Evolutionary conservation across 352 stramenopile species (phyloP), one percentile per base, ranked within the genome.

Genomic region (Pythium utonaiense): DNA sequence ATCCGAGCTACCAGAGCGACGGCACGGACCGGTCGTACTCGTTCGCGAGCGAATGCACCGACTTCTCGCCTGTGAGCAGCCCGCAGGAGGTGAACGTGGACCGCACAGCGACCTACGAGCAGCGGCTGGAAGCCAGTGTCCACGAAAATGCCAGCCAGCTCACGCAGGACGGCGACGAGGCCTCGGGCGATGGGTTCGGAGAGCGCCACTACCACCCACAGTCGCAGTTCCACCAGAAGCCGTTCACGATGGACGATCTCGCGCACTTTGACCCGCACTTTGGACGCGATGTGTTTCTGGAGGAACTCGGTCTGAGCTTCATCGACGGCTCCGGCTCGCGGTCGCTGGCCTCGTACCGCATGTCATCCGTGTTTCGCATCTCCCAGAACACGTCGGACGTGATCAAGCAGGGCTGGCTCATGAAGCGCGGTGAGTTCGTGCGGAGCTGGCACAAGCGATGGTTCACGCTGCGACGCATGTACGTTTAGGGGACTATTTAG

Each of bases 391-490:
- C 64, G 19, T 66, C 73, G 1, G 62, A 73, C 41, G 53, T 83
- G 3, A 64, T 87, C 44, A 79, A 80, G 14, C 80, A 95, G 57
- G 85, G 85, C 27, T 93, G 85, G 85, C 71, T 95, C 44, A 69
- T 84, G 40, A 95, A 95, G 66, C 78, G 78, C 12, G 85, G 77
- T 12, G 80, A 87, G 33, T 78, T 93, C 24, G 78, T 95, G 44
- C 83, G 68, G 1, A 92, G 73, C 50, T 95, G 84, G 75, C 76
- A 87, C 45, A 88, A 87, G 53, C 81, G 85, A 4, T 95, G 83
- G 83, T 89, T 95, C 62, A 91, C 71, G 44, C 67, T 95, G 17
- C 80, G 79, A 25, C 71, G 71, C 24, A 94, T 88, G 84, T 82
- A 67, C 30, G 73, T 64, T 17, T 24, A 36, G 9, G 36, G 14